phyloP scores from a whole-genome alignment of 2,329 filamentous ascomycete species.

The Paecilomyces fulvus region DNA sequence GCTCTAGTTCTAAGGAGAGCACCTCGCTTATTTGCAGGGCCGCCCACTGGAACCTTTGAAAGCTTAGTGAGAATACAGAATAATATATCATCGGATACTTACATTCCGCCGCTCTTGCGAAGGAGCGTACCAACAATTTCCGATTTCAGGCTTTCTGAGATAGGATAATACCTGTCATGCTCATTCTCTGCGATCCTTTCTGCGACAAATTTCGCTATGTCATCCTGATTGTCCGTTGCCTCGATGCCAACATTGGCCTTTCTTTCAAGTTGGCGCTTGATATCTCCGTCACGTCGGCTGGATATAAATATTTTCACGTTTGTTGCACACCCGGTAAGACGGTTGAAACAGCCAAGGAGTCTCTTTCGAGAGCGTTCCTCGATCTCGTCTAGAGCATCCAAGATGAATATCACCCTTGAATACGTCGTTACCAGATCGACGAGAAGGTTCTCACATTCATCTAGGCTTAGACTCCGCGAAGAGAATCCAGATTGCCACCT shows the following conservation, averaged over 20 bases:
- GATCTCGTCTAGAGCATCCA: constrained; percentile 9
- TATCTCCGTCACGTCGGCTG: constrained; percentile 7
- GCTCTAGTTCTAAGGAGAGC: constrained; percentile 10
- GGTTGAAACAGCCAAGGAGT: constrained; percentile 2
- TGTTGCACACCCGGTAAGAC: not conserved
- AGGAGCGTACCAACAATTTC: constrained; percentile 14
- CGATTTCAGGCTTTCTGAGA: constrained; percentile 8
- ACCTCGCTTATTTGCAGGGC: constrained; percentile 21
- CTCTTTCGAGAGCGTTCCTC: constrained; percentile 1
- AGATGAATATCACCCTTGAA: constrained; percentile 2
- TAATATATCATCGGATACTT: constrained; percentile 4
- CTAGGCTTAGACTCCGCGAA: not conserved
- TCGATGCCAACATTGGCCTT: constrained; percentile 8
- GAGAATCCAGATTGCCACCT: constrained; percentile 1
- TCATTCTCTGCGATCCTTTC: constrained; percentile 12
- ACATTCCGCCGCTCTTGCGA: constrained; percentile 20
- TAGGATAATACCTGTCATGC: constrained; percentile 6
- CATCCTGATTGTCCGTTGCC: constrained; percentile 19
- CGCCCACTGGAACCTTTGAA: constrained; percentile 26
- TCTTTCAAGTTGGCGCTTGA: constrained; percentile 2
- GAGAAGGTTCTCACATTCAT: constrained; percentile 4
- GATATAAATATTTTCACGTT: constrained; percentile 8
- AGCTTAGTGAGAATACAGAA: too few relatives aligned
- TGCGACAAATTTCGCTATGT: constrained; percentile 20
- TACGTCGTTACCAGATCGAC: constrained; percentile 1